Conservation (phyloP, 2,329 filamentous ascomycete genomes). For the Cercospora sp. region DNA sequence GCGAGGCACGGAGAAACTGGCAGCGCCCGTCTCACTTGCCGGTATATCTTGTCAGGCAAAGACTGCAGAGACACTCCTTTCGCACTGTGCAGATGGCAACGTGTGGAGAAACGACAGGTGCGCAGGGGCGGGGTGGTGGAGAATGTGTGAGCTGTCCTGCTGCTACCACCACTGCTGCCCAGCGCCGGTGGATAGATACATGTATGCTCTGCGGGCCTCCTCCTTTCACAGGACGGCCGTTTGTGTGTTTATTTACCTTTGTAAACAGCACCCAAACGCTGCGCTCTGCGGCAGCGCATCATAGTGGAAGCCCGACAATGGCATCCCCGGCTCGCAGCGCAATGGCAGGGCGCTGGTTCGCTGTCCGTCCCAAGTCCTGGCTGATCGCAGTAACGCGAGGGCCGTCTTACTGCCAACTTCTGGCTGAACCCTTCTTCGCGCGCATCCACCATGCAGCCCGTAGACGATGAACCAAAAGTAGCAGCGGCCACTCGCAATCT, state of each 20-base stretch:
- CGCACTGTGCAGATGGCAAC: not conserved
- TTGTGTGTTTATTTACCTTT: conserved; percentile 9
- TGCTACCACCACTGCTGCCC: not conserved
- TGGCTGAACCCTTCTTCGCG: not conserved
- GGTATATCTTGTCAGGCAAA: not conserved
- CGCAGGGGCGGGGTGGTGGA: conserved; percentile 3
- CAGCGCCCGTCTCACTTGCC: not conserved
- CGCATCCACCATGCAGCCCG: not conserved
- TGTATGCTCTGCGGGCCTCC: not conserved
- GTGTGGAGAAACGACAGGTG: not conserved
- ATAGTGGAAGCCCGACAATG: not conserved
- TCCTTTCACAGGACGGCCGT: conserved; percentile 13
- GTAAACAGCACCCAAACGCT: conserved; percentile 10
- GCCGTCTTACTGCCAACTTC: not conserved
- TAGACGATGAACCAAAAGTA: conserved; percentile 10
- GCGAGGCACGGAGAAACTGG: not conserved
- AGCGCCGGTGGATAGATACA: not conserved
- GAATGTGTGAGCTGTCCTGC: conserved; percentile 11
- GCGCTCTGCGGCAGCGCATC: conserved; percentile 3
- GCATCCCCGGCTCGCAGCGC: conserved; percentile 5
- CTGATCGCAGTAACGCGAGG: not conserved
- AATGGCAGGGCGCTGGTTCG: conserved; percentile 2
- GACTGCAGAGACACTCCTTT: not conserved
- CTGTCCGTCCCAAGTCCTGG: not conserved
- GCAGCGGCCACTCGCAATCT: conserved; percentile 11